Base-by-base conservation (phyloP, 805 yeast genomes). In the Millerozyma miso region DNA sequence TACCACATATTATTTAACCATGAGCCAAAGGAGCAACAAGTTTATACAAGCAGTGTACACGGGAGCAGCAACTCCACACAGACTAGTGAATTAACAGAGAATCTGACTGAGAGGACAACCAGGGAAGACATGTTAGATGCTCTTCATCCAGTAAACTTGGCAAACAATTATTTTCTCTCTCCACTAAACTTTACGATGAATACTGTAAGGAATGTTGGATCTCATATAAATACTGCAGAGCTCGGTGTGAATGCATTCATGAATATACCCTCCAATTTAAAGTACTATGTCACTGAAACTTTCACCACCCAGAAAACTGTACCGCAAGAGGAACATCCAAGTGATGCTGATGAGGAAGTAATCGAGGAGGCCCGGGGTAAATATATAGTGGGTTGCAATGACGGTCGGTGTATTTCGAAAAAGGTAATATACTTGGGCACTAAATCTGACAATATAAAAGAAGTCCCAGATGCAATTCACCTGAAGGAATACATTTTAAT, bases 141-240 rank as follows among this genome's bases (percentile, higher is more conserved):
- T 38, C 49, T 66, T n/a, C 54, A 64, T 38, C 73, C 73, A 0
- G 45, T 63, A 4, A 62, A 53, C 39, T 47, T 69, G 13, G 63
- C 73, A 12, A 66, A 63, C 44, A 59, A 58, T 41, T 53, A 66
- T 23, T 66, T 69, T 4, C 56, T 69, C 7, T 65, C 56, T 63
- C 75, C 75, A 1, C 35, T 70, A 4, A 62, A 54, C 37, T 58
- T 53, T 34, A 67, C 74, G 1, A 58, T 69, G 35, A 62, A 54
- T 37, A 65, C 67, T 12, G 56, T 68, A 53, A 55, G 53, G 42
- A 54, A 49, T n/a, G 42, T 60, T 7, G 58, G 62, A 4, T 17
- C 29, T 23, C 29, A 23, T 23, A 34, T 13, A 4, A 23, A 13
- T 23, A 23, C 33, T 26, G 31, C 41, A 12, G 26, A 20, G 29